These are phyloP conservation scores for Fusarium austroafricanum DNA, from an alignment of 2,329 filamentous ascomycete species.

Conservation along the genomic window DNA sequence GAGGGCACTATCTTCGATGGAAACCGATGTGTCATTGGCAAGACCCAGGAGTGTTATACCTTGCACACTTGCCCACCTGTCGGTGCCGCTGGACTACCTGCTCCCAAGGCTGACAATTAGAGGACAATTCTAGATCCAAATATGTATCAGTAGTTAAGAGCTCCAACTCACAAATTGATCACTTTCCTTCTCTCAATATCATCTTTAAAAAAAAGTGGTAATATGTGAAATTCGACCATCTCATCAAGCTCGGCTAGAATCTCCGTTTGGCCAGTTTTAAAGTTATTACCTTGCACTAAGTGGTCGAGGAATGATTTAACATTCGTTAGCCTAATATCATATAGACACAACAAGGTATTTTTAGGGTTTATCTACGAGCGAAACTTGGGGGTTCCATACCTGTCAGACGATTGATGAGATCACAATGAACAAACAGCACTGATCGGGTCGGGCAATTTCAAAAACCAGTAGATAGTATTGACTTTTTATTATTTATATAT, in stretches of 20 bases:
- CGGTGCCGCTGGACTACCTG: background rate
- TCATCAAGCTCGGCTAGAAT: too few species aligned
- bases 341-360: too few species aligned
- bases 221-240: too few species aligned
- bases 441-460: background rate
- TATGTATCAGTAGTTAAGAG: background rate
- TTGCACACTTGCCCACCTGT: conserved; percentile 15
- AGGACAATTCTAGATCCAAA: background rate
- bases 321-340: too few species aligned
- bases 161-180: conserved; percentile 1
- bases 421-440: background rate
- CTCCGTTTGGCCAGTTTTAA: too few species aligned
- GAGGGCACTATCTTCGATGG: conserved; percentile 23
- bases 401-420: background rate
- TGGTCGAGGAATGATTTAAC: too few species aligned
- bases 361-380: background rate
- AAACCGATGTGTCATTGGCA: conserved; percentile 17
- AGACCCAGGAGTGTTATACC: conserved; percentile 15
- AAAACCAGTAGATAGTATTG: background rate
- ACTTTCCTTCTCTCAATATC: background rate
- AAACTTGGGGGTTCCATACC: too few species aligned
- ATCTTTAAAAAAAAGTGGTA: too few species aligned
- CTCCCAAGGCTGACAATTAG: background rate
- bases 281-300: too few species aligned
- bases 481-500: conserved; percentile 1